Evolutionary conservation across 176 grass and related monocot genomes (phyloP), one percentile per base, ranked within the genome.

Genomic region (Urochloa ruziziensis): DNA sequence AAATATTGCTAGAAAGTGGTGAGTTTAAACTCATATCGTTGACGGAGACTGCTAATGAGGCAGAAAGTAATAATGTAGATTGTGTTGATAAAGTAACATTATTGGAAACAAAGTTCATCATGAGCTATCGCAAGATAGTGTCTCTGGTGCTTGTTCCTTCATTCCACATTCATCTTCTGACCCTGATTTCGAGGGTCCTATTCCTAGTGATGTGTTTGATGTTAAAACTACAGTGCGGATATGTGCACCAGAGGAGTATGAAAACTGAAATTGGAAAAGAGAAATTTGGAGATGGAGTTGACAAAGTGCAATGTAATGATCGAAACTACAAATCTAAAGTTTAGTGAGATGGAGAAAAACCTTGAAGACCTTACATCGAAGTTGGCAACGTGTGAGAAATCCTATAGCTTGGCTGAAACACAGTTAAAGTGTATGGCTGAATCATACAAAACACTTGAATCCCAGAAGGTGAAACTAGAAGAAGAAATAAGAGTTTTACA

Each of bases 11-110:
- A 80, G 89, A 94, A 85, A 91, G 78, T 68, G 84, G 90, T 75
- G 80, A 91, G 75, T 85, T 96, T 67, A 92, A 93, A 49, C 86
- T 89, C 52, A 89, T 54, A 51, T 73, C 88, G 66, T 78, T 83
- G 56, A 69, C 39, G 67, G 81, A 90, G 88, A 78, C 36, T 70
- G n/a, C 49, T 24, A 94, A 74, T 85, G 93, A 99, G 87, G 72
- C 73, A 60, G 91, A 99, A 87, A 96, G 34, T 70, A 99, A 88
- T 72, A 85, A 78, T 51, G 89, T 91, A 70, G 93, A 99, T 91
- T 99, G 90, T 79, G 86, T 99, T 65, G 97, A 99, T 80, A 99
- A 99, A 91, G 97, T 94, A 79, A 92, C 97, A 84, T 88, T 99
- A 78, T 86, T 92, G 51, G 97, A 91, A 99, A 99, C 83, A 92